phyloP scores from a whole-genome alignment of 2,329 filamentous ascomycete species.

The Colletotrichum melonis region DNA sequence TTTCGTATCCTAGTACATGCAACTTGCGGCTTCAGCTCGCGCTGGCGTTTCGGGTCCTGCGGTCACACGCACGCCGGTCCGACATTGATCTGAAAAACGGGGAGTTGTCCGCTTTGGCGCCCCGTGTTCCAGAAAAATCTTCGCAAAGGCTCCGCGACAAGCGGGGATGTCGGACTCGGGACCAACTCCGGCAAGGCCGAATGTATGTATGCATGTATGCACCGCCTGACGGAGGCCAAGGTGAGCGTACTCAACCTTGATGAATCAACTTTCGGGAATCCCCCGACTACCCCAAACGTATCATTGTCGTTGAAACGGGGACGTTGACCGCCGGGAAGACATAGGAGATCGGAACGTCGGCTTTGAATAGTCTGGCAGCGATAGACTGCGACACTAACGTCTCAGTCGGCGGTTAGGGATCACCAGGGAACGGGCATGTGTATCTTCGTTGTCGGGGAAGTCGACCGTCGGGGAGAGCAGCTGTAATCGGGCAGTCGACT shows the following conservation, averaged over 20 bases:
- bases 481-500: too few relatives aligned
- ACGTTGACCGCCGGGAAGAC: background rate
- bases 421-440: too few relatives aligned
- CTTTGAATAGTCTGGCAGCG: background rate
- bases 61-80: background rate
- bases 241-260: background rate
- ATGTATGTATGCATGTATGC: background rate
- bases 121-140: background rate
- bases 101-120: background rate
- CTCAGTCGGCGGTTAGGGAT: background rate
- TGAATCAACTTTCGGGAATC: background rate
- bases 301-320: background rate
- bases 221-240: background rate
- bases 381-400: background rate
- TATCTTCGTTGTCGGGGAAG: too few relatives aligned
- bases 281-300: background rate
- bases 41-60: background rate
- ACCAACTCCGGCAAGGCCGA: background rate
- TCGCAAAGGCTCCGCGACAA: background rate
- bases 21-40: background rate
- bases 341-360: background rate
- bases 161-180: background rate
- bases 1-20: background rate
- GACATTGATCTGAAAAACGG: background rate
- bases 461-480: too few relatives aligned